Conservation (phyloP, 1,284 basidiomycete genomes). For the Singerocomus inundabilis region DNA sequence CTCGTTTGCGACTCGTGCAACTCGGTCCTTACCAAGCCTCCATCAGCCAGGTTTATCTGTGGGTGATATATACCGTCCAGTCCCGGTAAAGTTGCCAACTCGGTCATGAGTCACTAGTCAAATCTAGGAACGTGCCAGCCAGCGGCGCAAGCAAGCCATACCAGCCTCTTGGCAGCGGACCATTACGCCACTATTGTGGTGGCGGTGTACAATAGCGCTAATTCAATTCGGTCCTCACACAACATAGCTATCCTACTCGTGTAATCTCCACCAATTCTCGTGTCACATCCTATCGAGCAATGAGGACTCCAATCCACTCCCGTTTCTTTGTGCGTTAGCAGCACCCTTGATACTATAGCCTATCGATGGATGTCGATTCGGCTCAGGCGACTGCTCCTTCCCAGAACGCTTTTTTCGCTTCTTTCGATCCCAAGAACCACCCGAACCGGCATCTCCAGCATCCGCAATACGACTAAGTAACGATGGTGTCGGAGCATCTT, state of each 20-base stretch:
- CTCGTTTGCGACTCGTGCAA: neutral
- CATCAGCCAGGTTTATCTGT: conserved; percentile 50
- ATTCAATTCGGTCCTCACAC: conserved; percentile 13
- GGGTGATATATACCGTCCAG: conserved; percentile 17
- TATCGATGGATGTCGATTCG: conserved; percentile 35
- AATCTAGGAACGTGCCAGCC: neutral
- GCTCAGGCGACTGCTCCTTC: conserved; percentile 26
- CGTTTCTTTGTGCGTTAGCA: conserved; percentile 35
- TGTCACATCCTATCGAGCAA: conserved; percentile 45
- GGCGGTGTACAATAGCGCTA: conserved; percentile 9
- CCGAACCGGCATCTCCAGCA: conserved; percentile 20
- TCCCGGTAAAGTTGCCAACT: neutral
- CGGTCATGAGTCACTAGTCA: conserved; percentile 4
- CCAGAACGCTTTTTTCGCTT: conserved; percentile 23
- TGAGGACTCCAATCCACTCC: conserved; percentile 27
- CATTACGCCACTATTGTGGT: neutral
- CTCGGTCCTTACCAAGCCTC: conserved; percentile 48
- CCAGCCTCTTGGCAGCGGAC: neutral
- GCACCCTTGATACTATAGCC: conserved; percentile 59
- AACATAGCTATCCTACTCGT: conserved; percentile 18
- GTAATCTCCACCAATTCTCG: conserved; percentile 20
- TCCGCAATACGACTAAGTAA: conserved; percentile 34
- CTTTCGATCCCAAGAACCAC: conserved; percentile 17
- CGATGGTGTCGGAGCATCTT: conserved; percentile 23
- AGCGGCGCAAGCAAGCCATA: neutral